These are phyloP conservation scores for Stephanodiscus triporus DNA, from an alignment of 108 stramenopile genomes.

Conservation along the genomic window DNA sequence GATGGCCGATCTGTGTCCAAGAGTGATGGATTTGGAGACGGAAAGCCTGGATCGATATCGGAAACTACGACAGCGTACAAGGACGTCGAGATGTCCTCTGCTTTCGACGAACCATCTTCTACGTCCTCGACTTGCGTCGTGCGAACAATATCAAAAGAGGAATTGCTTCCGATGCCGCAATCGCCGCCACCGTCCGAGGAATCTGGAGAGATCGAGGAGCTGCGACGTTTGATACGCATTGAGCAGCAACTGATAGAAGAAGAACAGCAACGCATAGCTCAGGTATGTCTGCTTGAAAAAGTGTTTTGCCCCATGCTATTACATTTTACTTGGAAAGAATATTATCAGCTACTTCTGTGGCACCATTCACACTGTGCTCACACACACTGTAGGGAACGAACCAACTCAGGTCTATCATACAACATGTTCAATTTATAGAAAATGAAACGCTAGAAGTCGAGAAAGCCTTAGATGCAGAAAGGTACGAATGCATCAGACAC, in stretches of 20 bases:
- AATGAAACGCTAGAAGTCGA: conserved; percentile 18
- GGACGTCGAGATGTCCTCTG: not conserved
- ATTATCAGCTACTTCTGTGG: too few relatives aligned
- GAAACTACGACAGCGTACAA: not conserved
- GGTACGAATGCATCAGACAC: not conserved
- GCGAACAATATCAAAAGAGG: not conserved
- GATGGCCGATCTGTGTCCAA: not conserved
- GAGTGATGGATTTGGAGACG: not conserved
- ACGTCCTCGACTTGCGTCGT: not conserved
- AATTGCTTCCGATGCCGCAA: conserved; percentile 7
- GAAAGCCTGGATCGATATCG: not conserved
- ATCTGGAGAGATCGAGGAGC: conserved; percentile 25
- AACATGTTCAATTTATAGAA: conserved; percentile 27
- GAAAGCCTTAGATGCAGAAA: conserved; percentile 15
- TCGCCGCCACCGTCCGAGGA: not conserved
- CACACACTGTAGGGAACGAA: conserved; percentile 40
- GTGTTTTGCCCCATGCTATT: too few relatives aligned
- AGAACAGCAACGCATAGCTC: conserved; percentile 16
- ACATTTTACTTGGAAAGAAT: too few relatives aligned
- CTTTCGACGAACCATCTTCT: not conserved
- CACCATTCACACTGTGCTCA: not conserved
- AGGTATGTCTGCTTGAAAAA: conserved; percentile 13
- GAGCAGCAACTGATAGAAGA: conserved; percentile 26
- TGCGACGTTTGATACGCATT: conserved; percentile 14
- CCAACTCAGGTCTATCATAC: conserved; percentile 22